Percentiles rank a stretch among this genome's conserved stretches.
These are phyloP conservation scores for Aphanoascus verrucosus DNA, from an alignment of 2,329 filamentous ascomycete genomes.

Conservation along the genomic window DNA sequence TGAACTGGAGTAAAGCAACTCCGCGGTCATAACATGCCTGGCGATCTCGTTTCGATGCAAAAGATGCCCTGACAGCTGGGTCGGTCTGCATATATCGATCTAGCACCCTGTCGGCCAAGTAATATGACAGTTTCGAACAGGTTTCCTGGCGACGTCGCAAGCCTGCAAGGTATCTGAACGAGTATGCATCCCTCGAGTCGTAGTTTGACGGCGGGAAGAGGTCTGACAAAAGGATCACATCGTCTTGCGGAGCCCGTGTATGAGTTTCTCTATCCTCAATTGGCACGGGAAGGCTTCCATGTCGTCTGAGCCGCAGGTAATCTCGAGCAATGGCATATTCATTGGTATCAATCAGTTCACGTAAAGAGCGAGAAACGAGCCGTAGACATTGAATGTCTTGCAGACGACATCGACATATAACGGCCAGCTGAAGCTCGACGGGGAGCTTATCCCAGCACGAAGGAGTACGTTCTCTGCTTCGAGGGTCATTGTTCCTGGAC, in stretches of 20 bases:
- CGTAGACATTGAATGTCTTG: conserved; percentile 29
- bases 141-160: conserved; percentile 30
- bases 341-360: conserved; percentile 27
- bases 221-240: conserved; percentile 36
- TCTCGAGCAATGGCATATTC: conserved; percentile 33
- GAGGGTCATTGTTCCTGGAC: neutral
- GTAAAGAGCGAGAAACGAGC: conserved; percentile 32
- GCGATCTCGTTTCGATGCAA: conserved; percentile 27
- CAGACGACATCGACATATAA: conserved; percentile 33
- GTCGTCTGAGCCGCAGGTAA: conserved; percentile 33
- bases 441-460: conserved; percentile 33
- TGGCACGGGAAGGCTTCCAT: conserved; percentile 34
- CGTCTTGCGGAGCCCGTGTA: conserved; percentile 34
- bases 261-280: conserved; percentile 28
- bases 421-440: conserved; percentile 33
- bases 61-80: conserved; percentile 25
- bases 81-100: conserved; percentile 28
- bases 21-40: conserved; percentile 27
- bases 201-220: conserved; percentile 32
- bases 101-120: conserved; percentile 34
- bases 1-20: conserved; percentile 28
- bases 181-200: conserved; percentile 27
- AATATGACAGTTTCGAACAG: conserved; percentile 32
- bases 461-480: conserved; percentile 14
- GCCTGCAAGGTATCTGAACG: conserved; percentile 32